Evolutionary conservation across 129 eudicot species (phyloP), one percentile per base, ranked within the genome.

Genomic region (Arctium minus): DNA sequence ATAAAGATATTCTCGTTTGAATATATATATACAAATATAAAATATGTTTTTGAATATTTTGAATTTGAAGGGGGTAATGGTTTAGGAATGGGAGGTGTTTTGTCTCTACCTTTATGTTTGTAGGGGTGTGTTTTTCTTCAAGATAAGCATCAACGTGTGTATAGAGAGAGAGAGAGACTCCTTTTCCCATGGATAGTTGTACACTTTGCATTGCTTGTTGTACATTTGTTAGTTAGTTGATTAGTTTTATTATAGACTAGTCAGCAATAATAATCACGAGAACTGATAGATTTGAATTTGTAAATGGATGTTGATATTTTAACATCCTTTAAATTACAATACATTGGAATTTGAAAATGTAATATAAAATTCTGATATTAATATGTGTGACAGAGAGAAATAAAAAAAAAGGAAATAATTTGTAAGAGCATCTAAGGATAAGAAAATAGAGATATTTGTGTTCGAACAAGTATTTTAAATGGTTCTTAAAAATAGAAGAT

Each of bases 141-240:
- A 60, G 29, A 60, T 60, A 60, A 18, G 68, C 68, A 60, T 60
- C 68, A n/a, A 46, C 2, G 1, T 42, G 0, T 42, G 8, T 42
- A 42, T 42, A 42, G 5, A 39, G 8, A 40, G 46, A 40, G 46
- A 40, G 44, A 40, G 9, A 1, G 46, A 10, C 50, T 40, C 70
- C 80, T 6, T 75, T 67, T 64, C 1, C 76, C 18, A 83, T 38
- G 7, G 42, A 38, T 65, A 29, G 65, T 82, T 82, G 86, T 76
- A 69, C 81, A 22, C 0, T 48, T 13, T 15, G 79, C 74, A 56
- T 39, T n/a, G 67, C 30, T 38, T 11, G 75, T 72, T 78, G 86
- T 83, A 50, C 86, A 39, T 15, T 32, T 11, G 17, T 8, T 32
- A 18, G 35, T 40, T 10, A 37, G 62, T 81, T 53, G 0, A 2